Conservation (phyloP, 495 filamentous ascomycete species). For the Tuber aestivum region DNA sequence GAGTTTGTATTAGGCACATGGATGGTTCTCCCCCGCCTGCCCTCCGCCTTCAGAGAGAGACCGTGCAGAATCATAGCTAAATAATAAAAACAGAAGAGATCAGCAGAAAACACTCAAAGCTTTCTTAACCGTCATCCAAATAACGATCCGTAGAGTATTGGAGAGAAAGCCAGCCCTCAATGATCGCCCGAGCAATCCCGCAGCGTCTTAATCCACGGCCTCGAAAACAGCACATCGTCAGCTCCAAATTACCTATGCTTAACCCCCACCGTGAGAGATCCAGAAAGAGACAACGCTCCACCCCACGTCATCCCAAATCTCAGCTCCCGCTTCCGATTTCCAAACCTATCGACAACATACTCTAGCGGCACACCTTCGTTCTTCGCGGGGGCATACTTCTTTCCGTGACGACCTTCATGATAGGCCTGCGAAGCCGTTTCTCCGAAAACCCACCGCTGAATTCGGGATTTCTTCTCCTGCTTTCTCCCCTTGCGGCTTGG, state of each 20-base stretch:
- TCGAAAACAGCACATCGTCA: neutral
- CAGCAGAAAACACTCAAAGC: neutral
- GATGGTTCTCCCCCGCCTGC: neutral
- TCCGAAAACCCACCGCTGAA: neutral
- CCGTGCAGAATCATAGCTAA: neutral
- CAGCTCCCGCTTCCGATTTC: constrained; percentile 22
- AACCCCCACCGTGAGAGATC: neutral
- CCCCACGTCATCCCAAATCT: neutral
- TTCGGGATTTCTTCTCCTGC: neutral
- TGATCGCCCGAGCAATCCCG: neutral
- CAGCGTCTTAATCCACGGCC: neutral
- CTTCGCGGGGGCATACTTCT: constrained; percentile 1
- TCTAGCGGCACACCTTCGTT: constrained; percentile 25
- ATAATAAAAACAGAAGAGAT: neutral
- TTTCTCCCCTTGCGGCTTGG: neutral
- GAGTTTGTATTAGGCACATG: neutral
- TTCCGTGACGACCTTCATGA: neutral
- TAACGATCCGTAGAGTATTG: neutral
- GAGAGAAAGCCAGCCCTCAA: neutral
- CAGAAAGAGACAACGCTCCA: neutral
- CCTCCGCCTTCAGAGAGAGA: neutral
- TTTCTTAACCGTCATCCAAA: neutral
- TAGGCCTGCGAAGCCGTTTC: neutral
- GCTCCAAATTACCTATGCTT: neutral
- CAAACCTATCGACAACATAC: constrained; percentile 22